phyloP scores from a whole-genome alignment of 768 basidiomycete genomes.

The Serpula lacrymans region DNA sequence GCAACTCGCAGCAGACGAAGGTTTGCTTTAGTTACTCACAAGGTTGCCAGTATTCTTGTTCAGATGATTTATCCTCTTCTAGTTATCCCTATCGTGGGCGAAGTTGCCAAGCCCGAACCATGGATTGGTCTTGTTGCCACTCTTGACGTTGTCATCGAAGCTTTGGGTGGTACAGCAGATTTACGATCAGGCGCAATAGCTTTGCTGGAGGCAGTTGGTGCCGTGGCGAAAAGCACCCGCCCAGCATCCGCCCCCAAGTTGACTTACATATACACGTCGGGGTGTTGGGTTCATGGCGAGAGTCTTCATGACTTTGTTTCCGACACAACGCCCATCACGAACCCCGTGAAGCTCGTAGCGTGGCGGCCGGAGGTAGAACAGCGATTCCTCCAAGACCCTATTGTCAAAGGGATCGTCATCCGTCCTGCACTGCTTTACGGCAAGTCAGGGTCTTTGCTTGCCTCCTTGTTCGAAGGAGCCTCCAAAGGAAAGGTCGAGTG shows the following conservation, averaged over 20 bases:
- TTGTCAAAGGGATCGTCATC: constrained; percentile 32
- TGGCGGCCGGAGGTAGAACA: constrained; percentile 21
- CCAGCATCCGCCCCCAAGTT: constrained; percentile 22
- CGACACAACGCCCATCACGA: constrained; percentile 17
- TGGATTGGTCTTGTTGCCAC: constrained; percentile 15
- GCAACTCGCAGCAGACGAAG: constrained; percentile 23
- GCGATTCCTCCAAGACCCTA: constrained; percentile 7
- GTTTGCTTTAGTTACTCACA: constrained; percentile 3
- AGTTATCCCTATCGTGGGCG: constrained; percentile 24
- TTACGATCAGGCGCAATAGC: constrained; percentile 12
- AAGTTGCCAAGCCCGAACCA: constrained; percentile 8
- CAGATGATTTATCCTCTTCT: background rate
- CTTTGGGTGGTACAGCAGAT: constrained; percentile 12
- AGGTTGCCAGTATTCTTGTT: background rate
- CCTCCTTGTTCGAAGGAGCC: constrained; percentile 20
- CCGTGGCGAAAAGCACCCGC: constrained; percentile 13
- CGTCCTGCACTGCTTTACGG: constrained; percentile 30
- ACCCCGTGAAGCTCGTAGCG: constrained; percentile 10
- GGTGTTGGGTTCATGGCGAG: constrained; percentile 27
- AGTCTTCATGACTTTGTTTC: constrained; percentile 11
- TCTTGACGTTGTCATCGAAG: constrained; percentile 18
- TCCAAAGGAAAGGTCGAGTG: constrained; percentile 17
- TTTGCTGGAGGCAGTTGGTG: constrained; percentile 13
- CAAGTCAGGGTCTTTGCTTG: constrained; percentile 18
- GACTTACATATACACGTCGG: constrained; percentile 30